A percentile compares a stretch with the other conserved stretches of the same genome.
These are phyloP conservation scores for Nakazawaea ishiwadae DNA, from an alignment of 805 yeast genomes.

Conservation along the genomic window DNA sequence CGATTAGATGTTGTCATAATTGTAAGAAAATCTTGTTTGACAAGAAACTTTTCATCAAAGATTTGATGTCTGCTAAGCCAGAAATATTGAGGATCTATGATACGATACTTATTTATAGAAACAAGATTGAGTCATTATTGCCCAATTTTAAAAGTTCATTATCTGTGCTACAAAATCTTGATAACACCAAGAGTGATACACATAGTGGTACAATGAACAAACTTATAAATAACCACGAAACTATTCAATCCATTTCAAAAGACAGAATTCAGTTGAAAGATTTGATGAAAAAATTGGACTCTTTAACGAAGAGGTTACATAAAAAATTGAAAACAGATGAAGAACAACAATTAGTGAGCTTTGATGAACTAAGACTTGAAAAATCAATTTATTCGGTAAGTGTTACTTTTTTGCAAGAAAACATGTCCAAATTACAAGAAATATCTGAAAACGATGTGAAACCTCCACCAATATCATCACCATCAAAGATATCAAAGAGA, in stretches of 20 bases:
- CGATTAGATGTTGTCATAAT: conserved; percentile 58
- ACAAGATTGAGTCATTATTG: conserved; percentile 17
- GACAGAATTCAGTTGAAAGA: conserved; percentile 41
- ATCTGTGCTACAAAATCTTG: background rate
- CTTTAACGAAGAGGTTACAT: conserved; percentile 37
- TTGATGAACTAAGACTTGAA: conserved; percentile 42
- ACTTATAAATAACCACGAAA: conserved; percentile 13
- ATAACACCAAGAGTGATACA: conserved; percentile 1
- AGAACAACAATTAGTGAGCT: conserved; percentile 19
- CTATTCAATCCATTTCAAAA: conserved; percentile 31
- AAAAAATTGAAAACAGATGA: conserved; percentile 20
- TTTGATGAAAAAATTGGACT: conserved; percentile 47
- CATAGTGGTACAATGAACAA: conserved; percentile 7
- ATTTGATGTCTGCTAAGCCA: conserved; percentile 28
- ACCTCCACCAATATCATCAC: background rate
- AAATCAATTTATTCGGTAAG: conserved; percentile 54
- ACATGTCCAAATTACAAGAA: conserved; percentile 58
- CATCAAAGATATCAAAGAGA: conserved; percentile 36
- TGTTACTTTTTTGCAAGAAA: conserved; percentile 58
- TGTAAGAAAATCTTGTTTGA: conserved; percentile 65
- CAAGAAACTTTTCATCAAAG: conserved; percentile 44
- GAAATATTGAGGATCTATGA: conserved; percentile 34
- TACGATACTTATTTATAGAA: conserved; percentile 20
- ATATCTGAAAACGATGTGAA: too few relatives aligned
- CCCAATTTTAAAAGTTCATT: conserved; percentile 16